A percentile compares a stretch with the other conserved stretches of the same genome.
Evolutionary conservation across 805 yeast species (phyloP).

Genomic region (Sugiyamaella qingdaonensis): DNA sequence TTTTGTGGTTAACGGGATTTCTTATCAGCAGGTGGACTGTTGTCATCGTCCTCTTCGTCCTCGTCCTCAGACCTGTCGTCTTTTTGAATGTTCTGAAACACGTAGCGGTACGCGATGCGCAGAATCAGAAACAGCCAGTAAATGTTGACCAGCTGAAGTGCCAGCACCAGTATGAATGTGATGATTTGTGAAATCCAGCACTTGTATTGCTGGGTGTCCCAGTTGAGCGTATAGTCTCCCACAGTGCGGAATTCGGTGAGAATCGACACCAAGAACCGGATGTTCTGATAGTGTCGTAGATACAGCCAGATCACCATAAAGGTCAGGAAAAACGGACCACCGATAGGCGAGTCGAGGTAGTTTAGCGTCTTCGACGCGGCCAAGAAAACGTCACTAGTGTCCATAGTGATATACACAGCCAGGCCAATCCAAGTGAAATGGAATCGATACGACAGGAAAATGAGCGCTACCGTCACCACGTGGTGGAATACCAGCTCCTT

Average conservation of each 20-base stretch:
- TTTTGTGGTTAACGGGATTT: not conserved
- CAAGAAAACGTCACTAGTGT: conserved; percentile 84
- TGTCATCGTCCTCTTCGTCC: conserved; percentile 44
- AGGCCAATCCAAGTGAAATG: conserved; percentile 97
- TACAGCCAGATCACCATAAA: conserved; percentile 80
- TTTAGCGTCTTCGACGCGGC: conserved; percentile 82
- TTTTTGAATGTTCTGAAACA: conserved; percentile 54
- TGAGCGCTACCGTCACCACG: conserved; percentile 81
- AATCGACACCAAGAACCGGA: conserved; percentile 54
- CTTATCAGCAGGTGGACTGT: conserved; percentile 12
- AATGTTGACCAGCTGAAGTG: conserved; percentile 77
- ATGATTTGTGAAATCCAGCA: conserved; percentile 94
- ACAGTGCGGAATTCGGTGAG: conserved; percentile 81
- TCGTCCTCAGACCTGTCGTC: conserved; percentile 92
- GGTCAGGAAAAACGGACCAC: conserved; percentile 60
- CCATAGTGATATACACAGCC: conserved; percentile 91
- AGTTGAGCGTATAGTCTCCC: conserved; percentile 76
- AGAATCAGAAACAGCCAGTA: conserved; percentile 85
- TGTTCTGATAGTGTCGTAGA: conserved; percentile 79
- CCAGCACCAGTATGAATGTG: conserved; percentile 70
- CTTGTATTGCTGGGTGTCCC: conserved; percentile 89
- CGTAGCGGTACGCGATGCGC: conserved; percentile 67
- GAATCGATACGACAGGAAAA: conserved; percentile 83
- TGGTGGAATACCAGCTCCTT: conserved; percentile 90
- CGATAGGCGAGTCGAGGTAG: conserved; percentile 65